Evolutionary conservation across 192 early-diverging fungal genomes (phyloP).

Genomic region (Martensiomyces pterosporus): DNA sequence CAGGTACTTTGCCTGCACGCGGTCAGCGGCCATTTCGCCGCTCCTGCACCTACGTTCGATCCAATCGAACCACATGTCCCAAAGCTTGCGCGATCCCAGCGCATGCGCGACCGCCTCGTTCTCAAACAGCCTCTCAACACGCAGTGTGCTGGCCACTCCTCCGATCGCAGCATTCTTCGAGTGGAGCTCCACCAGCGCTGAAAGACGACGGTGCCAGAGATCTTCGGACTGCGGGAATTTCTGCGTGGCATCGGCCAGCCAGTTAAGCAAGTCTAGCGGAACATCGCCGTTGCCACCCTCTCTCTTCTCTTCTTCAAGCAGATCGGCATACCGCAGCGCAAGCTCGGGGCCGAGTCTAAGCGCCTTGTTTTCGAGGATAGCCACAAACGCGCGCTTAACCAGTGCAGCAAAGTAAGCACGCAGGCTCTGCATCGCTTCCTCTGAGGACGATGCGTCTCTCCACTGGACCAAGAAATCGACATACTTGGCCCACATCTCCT

Average conservation of each 20-base stretch:
- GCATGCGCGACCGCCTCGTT: constrained; percentile 27
- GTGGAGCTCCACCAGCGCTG: not conserved
- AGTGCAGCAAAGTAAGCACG: constrained; percentile 39
- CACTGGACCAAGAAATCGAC: constrained; percentile 57
- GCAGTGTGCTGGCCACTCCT: not conserved
- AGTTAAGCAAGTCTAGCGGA: not conserved
- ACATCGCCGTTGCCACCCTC: constrained; percentile 7
- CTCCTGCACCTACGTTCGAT: constrained; percentile 18
- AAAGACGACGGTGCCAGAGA: constrained; percentile 29
- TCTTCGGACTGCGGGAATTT: constrained; percentile 22
- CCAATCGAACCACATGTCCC: constrained; percentile 40
- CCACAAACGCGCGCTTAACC: constrained; percentile 54
- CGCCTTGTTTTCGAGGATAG: constrained; percentile 48
- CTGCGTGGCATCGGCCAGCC: constrained; percentile 22
- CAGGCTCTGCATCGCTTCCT: constrained; percentile 11
- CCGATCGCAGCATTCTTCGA: not conserved
- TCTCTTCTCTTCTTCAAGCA: too few species aligned
- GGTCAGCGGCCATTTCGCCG: constrained; percentile 14
- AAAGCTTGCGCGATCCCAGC: constrained; percentile 42
- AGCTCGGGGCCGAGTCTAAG: constrained; percentile 44
- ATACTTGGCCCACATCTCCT: constrained; percentile 62
- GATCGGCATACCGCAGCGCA: constrained; percentile 41
- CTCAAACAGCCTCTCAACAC: constrained; percentile 50
- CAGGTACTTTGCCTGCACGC: constrained; percentile 50
- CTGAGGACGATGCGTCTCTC: constrained; percentile 12